Conservation (phyloP, 2,329 filamentous ascomycete genomes). For the Phoma sp. region DNA sequence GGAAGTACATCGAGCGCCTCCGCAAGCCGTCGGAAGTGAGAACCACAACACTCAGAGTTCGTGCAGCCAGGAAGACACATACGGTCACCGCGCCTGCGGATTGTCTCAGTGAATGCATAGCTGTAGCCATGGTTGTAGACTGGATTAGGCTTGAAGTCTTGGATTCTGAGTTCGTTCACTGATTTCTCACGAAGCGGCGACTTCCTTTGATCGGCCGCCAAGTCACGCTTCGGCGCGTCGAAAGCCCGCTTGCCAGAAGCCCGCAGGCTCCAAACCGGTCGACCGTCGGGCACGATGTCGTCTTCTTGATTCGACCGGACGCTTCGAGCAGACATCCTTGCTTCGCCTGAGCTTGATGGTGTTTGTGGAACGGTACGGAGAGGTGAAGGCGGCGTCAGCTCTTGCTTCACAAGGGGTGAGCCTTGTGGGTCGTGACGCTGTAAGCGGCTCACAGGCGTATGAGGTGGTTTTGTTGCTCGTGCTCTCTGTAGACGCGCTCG, state of each 20-base stretch:
- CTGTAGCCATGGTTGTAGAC: conserved; percentile 71
- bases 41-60: conserved; percentile 76
- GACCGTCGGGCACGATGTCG: conserved; percentile 19
- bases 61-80: conserved; percentile 76
- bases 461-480: conserved; percentile 16
- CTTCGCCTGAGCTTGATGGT: neutral
- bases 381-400: conserved; percentile 23
- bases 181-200: conserved; percentile 60
- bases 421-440: conserved; percentile 17
- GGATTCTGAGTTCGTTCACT: conserved; percentile 62
- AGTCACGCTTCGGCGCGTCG: conserved; percentile 12
- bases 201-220: conserved; percentile 11
- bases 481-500: conserved; percentile 32
- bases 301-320: conserved; percentile 10
- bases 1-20: conserved; percentile 40
- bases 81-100: conserved; percentile 72
- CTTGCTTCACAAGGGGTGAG: conserved; percentile 21
- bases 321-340: conserved; percentile 7
- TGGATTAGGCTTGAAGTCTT: conserved; percentile 85
- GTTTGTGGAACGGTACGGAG: conserved; percentile 10
- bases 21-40: conserved; percentile 71
- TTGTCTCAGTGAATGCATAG: conserved; percentile 76
- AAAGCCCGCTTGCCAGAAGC: conserved; percentile 17
- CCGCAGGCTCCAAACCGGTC: conserved; percentile 33
- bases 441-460: conserved; percentile 20